Evolutionary conservation across 148 eudicot genomes (phyloP).

Genomic region (Vaccinium darrowii): DNA sequence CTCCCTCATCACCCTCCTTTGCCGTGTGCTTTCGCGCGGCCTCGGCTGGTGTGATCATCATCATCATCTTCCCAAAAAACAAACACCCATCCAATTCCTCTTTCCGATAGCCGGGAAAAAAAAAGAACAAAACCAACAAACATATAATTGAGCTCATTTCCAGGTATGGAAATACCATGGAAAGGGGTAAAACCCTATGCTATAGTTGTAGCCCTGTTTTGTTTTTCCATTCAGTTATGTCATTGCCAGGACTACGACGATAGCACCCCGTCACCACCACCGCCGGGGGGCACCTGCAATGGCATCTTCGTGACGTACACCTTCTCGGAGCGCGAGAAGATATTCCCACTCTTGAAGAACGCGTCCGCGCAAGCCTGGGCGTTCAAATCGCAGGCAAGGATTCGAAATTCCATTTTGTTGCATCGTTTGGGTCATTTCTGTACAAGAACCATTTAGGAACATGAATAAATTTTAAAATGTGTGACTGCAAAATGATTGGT

Average conservation of each 20-base stretch:
- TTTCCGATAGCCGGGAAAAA: not conserved
- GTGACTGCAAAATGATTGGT: not conserved
- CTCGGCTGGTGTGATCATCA: slow-evolving; percentile 27
- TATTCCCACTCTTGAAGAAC: slow-evolving; percentile 43
- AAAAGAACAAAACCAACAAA: too few species aligned
- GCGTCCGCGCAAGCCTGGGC: slow-evolving; percentile 57
- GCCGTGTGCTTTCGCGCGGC: slow-evolving; percentile 31
- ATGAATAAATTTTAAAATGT: not conserved
- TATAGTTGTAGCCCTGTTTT: not conserved
- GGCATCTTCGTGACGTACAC: slow-evolving; percentile 45
- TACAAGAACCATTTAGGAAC: not conserved
- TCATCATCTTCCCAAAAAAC: not conserved
- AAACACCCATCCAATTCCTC: too few species aligned
- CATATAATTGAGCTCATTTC: not conserved
- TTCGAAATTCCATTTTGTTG: not conserved
- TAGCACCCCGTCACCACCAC: not conserved
- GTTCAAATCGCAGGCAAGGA: slow-evolving; percentile 31
- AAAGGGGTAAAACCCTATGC: not conserved
- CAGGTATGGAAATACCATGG: slow-evolving; percentile 32
- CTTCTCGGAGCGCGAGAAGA: slow-evolving; percentile 43
- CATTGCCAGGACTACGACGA: slow-evolving; percentile 15
- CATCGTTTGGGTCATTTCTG: not conserved
- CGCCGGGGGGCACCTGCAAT: slow-evolving; percentile 30
- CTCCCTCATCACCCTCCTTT: slow-evolving; percentile 16
- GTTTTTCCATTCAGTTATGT: not conserved